phyloP scores from a whole-genome alignment of 306 rosid species.

The Trifolium subterraneum region DNA sequence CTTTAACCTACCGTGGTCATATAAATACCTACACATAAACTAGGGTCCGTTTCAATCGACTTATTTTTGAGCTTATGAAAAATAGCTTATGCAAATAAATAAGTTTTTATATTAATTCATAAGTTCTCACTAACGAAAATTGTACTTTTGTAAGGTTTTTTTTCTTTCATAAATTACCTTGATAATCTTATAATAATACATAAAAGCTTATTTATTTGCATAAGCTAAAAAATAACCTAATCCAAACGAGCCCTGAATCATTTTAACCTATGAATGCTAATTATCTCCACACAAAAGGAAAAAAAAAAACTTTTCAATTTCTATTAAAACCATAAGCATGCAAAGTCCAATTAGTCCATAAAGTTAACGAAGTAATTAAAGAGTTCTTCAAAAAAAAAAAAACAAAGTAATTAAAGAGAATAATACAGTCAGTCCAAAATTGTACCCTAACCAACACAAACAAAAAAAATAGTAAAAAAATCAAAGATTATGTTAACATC shows the following conservation, averaged over 20 bases:
- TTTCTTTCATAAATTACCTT: too few species aligned
- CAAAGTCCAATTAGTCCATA: slow-evolving; percentile 46
- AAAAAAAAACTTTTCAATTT: slow-evolving; percentile 23
- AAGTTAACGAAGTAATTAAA: slow-evolving; percentile 25
- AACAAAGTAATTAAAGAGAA: not conserved
- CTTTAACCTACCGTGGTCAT: not conserved
- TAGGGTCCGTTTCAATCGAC: not conserved
- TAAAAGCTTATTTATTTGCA: too few species aligned
- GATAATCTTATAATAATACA: too few species aligned
- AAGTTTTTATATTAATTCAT: too few species aligned
- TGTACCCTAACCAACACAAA: slow-evolving; percentile 31
- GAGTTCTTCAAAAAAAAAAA: too few species aligned
- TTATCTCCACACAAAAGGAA: slow-evolving; percentile 17
- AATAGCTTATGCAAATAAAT: too few species aligned
- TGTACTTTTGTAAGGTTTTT: too few species aligned
- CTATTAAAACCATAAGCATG: slow-evolving; percentile 37
- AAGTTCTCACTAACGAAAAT: too few species aligned
- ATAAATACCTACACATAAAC: slow-evolving; percentile 14
- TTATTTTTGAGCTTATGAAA: too few species aligned
- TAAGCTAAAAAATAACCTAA: too few species aligned
- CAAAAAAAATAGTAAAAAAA: not conserved
- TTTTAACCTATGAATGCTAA: slow-evolving; percentile 7
- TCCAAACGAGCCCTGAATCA: too few species aligned
- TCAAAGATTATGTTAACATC: slow-evolving; percentile 3
- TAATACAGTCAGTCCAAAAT: slow-evolving; percentile 42